Evolutionary conservation across 306 rosid species (phyloP).

Genomic region (Albizia julibrissin): DNA sequence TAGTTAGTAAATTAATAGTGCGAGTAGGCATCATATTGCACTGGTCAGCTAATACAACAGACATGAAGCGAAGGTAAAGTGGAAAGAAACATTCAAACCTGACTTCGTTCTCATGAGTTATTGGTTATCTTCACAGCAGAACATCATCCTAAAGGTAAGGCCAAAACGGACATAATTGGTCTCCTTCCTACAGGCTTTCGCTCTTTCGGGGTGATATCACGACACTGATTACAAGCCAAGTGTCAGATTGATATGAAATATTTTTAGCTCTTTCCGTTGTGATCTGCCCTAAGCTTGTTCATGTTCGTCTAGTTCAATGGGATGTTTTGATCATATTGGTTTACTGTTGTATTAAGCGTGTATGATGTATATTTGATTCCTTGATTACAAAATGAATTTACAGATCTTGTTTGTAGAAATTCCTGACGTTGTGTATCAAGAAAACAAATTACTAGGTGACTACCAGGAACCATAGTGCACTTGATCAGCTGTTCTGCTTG

Average conservation of each 20-base stretch:
- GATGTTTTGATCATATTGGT: background rate
- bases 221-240: background rate
- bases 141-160: background rate
- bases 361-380: background rate
- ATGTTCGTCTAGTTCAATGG: background rate
- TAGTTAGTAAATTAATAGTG: conserved; percentile 16
- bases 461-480: background rate
- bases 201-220: background rate
- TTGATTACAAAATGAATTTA: background rate
- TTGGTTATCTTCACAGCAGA: background rate
- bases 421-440: background rate
- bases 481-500: background rate
- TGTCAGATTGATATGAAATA: background rate
- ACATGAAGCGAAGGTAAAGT: conserved; percentile 90
- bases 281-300: background rate
- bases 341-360: background rate
- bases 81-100: conserved; percentile 69
- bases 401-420: background rate
- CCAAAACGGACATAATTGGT: background rate
- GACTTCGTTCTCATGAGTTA: background rate
- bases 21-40: background rate
- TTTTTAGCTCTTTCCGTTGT: background rate
- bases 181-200: background rate
- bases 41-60: conserved; percentile 31
- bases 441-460: background rate